These are phyloP conservation scores for Saccharomycopsis phalli DNA, from an alignment of 1,139 yeast genomes.

Conservation along the genomic window DNA sequence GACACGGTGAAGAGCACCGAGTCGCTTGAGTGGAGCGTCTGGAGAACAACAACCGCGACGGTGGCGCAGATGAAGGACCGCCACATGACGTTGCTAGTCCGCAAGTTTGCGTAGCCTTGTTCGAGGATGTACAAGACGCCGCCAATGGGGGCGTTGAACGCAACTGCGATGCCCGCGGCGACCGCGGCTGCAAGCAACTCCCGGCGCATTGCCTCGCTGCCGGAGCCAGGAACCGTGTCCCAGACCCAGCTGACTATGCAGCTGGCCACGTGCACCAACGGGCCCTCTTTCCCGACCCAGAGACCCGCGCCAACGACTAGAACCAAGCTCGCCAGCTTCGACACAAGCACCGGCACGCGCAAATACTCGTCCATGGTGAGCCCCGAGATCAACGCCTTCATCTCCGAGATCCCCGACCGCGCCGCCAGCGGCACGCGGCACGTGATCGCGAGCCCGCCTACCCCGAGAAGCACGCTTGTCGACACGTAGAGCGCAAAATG, in stretches of 20 bases:
- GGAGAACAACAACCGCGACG: slow-evolving; percentile 58
- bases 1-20: slow-evolving; percentile 55
- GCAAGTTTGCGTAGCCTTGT: slow-evolving; percentile 54
- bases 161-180: slow-evolving; percentile 90
- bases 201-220: slow-evolving; percentile 48
- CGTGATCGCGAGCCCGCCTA: slow-evolving; percentile 29
- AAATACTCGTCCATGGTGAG: slow-evolving; percentile 41
- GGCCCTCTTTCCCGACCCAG: slow-evolving; percentile 93
- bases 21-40: slow-evolving; percentile 49
- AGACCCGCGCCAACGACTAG: slow-evolving; percentile 73
- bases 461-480: slow-evolving; percentile 29
- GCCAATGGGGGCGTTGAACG: slow-evolving; percentile 91
- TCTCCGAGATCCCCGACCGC: slow-evolving; percentile 66
- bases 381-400: slow-evolving; percentile 57
- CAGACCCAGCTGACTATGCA: slow-evolving; percentile 43
- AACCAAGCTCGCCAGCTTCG: slow-evolving; percentile 47
- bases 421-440: slow-evolving; percentile 37
- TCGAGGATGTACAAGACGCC: slow-evolving; percentile 86
- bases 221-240: slow-evolving; percentile 23
- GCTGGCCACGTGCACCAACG: slow-evolving; percentile 79
- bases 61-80: slow-evolving; percentile 73
- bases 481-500: slow-evolving; percentile 31
- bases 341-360: slow-evolving; percentile 37
- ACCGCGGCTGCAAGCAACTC: slow-evolving; percentile 67
- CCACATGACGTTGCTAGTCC: slow-evolving; percentile 67